These are phyloP conservation scores for Termitomyces sp. DNA, from an alignment of 1,284 basidiomycete species.

Conservation along the genomic window DNA sequence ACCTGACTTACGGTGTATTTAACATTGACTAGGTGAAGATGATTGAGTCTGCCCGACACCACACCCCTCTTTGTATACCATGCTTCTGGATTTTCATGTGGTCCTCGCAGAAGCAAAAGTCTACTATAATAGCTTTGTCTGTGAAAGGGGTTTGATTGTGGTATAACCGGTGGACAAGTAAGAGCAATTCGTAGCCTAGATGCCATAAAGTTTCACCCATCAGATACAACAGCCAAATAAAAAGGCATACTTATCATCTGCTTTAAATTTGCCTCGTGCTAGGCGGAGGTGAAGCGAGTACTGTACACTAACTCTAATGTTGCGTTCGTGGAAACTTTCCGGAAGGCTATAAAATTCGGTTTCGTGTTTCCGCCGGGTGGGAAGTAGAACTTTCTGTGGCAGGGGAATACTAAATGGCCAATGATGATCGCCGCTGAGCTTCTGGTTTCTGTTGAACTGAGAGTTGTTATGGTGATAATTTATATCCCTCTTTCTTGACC, in stretches of 20 bases:
- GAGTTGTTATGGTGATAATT: slow-evolving; percentile 20
- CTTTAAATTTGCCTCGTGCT: slow-evolving; percentile 36
- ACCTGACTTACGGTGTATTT: slow-evolving; percentile 36
- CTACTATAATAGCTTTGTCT: slow-evolving; percentile 41
- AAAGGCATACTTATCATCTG: slow-evolving; percentile 34
- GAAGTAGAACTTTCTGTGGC: slow-evolving; percentile 30
- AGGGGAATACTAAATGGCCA: slow-evolving; percentile 40
- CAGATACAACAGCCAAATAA: background rate
- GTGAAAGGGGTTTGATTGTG: slow-evolving; percentile 35
- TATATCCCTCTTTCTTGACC: slow-evolving; percentile 33
- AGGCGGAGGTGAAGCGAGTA: slow-evolving; percentile 38
- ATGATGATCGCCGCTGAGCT: slow-evolving; percentile 33
- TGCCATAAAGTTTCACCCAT: background rate
- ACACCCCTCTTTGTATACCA: slow-evolving; percentile 38
- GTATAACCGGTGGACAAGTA: slow-evolving; percentile 39
- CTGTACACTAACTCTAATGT: slow-evolving; percentile 36
- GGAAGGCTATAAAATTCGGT: slow-evolving; percentile 33
- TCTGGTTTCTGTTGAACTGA: slow-evolving; percentile 26
- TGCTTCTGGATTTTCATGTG: slow-evolving; percentile 40
- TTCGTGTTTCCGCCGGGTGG: slow-evolving; percentile 25
- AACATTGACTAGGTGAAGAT: slow-evolving; percentile 31
- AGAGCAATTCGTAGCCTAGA: slow-evolving; percentile 39
- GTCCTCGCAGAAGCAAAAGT: slow-evolving; percentile 33
- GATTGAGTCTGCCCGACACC: slow-evolving; percentile 35
- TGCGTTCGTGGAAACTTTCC: slow-evolving; percentile 42